A percentile compares a stretch with the other conserved stretches of the same genome.
phyloP scores from a whole-genome alignment of 345 rosid genomes.

The Salix koriyanagi region DNA sequence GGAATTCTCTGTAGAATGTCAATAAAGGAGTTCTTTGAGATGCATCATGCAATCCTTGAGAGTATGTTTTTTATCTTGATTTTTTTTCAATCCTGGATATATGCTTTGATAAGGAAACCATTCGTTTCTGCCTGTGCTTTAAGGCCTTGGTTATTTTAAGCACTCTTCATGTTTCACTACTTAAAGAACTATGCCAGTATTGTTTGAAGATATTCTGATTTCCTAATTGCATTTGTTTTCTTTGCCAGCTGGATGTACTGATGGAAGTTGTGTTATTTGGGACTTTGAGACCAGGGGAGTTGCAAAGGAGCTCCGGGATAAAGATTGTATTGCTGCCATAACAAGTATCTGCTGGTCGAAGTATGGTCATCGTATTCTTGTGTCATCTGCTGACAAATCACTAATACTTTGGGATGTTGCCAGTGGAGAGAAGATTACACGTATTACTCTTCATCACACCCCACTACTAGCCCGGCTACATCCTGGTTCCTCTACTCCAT shows the following conservation, averaged over 20 bases:
- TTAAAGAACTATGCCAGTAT: background rate
- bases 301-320: conserved; percentile 84
- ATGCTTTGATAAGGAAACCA: background rate
- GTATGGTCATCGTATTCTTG: conserved; percentile 84
- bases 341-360: conserved; percentile 97
- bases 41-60: background rate
- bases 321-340: conserved; percentile 66
- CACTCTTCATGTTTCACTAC: background rate
- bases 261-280: conserved; percentile 90
- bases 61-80: background rate
- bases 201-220: background rate
- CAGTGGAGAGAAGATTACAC: conserved; percentile 61
- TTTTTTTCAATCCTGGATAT: background rate
- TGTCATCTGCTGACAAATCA: conserved; percentile 93
- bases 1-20: background rate
- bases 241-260: conserved; percentile 83
- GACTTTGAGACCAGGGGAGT: conserved; percentile 96
- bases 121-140: background rate
- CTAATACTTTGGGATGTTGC: conserved; percentile 87
- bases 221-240: background rate
- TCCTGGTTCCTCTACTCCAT: conserved; percentile 78
- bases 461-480: conserved; percentile 78
- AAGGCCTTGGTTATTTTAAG: background rate
- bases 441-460: conserved; percentile 66
- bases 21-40: background rate